A percentile compares a stretch with the other conserved stretches of the same genome.
These are phyloP conservation scores for Hypoxylon fragiforme DNA, from an alignment of 495 filamentous ascomycete species.

Conservation along the genomic window DNA sequence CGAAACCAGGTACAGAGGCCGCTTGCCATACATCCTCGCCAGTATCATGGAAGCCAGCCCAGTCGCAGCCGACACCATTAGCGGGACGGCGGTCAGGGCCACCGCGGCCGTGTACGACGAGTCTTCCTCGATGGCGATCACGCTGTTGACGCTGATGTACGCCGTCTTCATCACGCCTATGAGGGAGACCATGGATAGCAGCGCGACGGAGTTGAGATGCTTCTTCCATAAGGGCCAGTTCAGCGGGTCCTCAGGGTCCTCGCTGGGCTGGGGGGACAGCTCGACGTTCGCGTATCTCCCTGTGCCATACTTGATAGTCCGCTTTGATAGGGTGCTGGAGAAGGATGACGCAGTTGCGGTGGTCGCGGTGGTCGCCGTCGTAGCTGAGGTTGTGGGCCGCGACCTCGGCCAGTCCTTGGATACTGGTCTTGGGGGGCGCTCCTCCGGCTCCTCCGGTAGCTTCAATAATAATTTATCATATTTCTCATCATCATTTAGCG, in stretches of 20 bases:
- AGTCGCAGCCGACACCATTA: conserved; percentile 51
- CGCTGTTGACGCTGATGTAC: conserved; percentile 50
- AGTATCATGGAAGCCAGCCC: conserved; percentile 44
- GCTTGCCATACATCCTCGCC: conserved; percentile 50
- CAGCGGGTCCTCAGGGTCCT: conserved; percentile 53
- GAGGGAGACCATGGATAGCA: conserved; percentile 47
- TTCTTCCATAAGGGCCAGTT: conserved; percentile 57
- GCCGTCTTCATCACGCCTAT: conserved; percentile 54
- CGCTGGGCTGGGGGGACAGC: conserved; percentile 54
- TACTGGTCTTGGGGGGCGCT: conserved; percentile 18
- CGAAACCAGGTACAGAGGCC: conserved; percentile 50
- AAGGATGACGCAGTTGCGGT: conserved; percentile 36
- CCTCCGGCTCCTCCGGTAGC: neutral
- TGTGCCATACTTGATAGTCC: conserved; percentile 50
- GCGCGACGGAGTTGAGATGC: conserved; percentile 47
- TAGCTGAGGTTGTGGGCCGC: conserved; percentile 3
- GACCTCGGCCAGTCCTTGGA: conserved; percentile 30
- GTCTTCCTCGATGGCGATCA: conserved; percentile 42
- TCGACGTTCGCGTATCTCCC: conserved; percentile 49
- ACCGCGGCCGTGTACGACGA: conserved; percentile 50
- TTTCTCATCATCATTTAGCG: conserved; percentile 5
- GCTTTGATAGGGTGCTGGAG: conserved; percentile 39
- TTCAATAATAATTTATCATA: conserved; percentile 12
- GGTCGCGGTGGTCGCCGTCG: conserved; percentile 37
- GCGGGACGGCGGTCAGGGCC: conserved; percentile 52